Base-by-base conservation (phyloP, 768 basidiomycete genomes). In the Panaeolus cyanescens region DNA sequence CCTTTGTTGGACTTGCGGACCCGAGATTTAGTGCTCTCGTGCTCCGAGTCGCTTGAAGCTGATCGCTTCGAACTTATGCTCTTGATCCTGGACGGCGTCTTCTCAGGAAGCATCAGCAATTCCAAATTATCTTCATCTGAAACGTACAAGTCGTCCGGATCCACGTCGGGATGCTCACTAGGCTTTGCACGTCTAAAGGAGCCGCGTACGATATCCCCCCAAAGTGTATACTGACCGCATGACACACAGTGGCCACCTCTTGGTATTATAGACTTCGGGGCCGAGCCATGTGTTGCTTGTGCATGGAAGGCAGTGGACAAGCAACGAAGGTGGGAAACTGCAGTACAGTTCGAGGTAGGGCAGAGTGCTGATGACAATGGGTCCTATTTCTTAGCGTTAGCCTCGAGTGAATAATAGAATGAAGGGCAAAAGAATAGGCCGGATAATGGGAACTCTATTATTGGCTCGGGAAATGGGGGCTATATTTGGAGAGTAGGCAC, bases 201-300 rank as follows among this genome's bases (percentile, higher is more conserved):
- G 2, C 86, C 88, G 13, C 83, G 80, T 30, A 90, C 73, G 20
- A 91, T 70, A 65, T 91, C 89, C 5, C 90, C 89, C 89, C 89
- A 91, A 0, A 91, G 77, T 4, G 77, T 79, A 65, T 88, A 90
- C 0, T 74, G 69, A 4, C 68, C 62, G 63, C 90, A 91, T 1
- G 75, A 73, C 12, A 64, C 70, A 66, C 90, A 91, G 22, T 71
- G 65, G 5, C 89, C 90, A 6, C 89, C 89, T 37, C 90, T 80
- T 4, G 90, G 89, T 39, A 90, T 72, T 54, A 90, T 67, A 13
- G 33, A n/a, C 30, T 58, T 25, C 28, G 42, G 40, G 39, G 22
- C 33, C 10, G 62, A 56, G 25, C 32, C 40, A 59, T 20, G 45
- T 45, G 36, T 32, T 17, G 31, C 40, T 28, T 58, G 36, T n/a